Evolutionary conservation across 768 basidiomycete genomes (phyloP).

Genomic region (Asterophora lycoperdoides): DNA sequence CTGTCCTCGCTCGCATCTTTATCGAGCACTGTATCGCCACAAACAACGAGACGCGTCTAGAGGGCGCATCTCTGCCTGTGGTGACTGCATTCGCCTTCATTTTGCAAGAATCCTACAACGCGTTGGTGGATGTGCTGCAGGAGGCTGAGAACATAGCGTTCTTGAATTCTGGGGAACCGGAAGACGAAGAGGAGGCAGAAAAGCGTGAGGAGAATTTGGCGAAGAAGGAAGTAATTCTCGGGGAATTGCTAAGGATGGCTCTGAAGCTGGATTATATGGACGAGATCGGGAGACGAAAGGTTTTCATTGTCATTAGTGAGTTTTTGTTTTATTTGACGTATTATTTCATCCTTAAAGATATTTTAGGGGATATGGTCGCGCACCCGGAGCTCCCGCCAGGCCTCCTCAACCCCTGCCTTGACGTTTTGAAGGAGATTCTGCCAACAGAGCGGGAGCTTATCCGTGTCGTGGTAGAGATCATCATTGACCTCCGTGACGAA

Average conservation of each 20-base stretch:
- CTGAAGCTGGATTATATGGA: constrained; percentile 88
- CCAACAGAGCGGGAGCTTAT: constrained; percentile 84
- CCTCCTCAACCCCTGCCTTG: constrained; percentile 76
- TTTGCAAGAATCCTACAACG: constrained; percentile 78
- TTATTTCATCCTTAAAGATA: neutral
- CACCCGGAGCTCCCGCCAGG: constrained; percentile 76
- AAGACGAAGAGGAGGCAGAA: constrained; percentile 42
- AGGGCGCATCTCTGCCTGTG: constrained; percentile 70
- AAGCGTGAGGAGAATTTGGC: constrained; percentile 54
- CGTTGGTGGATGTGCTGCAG: constrained; percentile 37
- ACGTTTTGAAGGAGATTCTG: constrained; percentile 79
- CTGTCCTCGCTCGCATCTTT: constrained; percentile 80
- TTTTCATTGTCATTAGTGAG: constrained; percentile 84
- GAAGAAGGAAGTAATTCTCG: constrained; percentile 68
- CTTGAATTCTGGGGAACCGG: constrained; percentile 28
- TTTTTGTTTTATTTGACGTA: constrained; percentile 17
- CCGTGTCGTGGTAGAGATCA: constrained; percentile 82
- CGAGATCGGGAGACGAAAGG: constrained; percentile 89
- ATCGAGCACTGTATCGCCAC: constrained; percentile 72
- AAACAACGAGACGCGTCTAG: constrained; percentile 61
- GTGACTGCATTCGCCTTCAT: constrained; percentile 89
- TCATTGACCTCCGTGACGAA: constrained; percentile 65
- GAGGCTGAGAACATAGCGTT: constrained; percentile 35
- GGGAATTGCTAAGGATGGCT: constrained; percentile 78
- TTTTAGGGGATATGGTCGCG: constrained; percentile 79